Conservation (phyloP, 2,329 filamentous ascomycete genomes). For the Macrophomina phaseolina region DNA sequence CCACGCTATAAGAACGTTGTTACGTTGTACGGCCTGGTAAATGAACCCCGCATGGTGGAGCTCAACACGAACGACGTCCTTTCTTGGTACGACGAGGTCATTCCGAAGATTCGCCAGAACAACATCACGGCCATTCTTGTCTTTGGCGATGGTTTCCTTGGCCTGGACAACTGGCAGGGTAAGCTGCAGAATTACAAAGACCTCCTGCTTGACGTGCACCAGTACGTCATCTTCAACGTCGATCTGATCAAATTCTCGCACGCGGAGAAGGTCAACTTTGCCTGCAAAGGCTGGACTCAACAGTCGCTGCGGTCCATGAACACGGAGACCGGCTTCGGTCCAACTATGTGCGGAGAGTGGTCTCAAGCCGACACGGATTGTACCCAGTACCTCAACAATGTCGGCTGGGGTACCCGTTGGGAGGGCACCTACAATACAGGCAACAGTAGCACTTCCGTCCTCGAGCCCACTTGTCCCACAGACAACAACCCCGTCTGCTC, state of each 20-base stretch:
- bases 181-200: constrained; percentile 73
- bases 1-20: constrained; percentile 90
- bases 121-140: constrained; percentile 75
- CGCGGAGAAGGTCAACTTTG: constrained; percentile 81
- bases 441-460: constrained; percentile 64
- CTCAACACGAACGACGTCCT: constrained; percentile 72
- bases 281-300: constrained; percentile 83
- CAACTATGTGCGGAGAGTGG: constrained; percentile 96
- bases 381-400: constrained; percentile 83
- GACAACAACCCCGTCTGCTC: constrained; percentile 66
- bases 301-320: constrained; percentile 77
- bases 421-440: constrained; percentile 81
- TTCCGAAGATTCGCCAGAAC: constrained; percentile 74
- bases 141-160: constrained; percentile 95
- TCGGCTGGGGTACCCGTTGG: constrained; percentile 88
- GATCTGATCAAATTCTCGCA: constrained; percentile 84
- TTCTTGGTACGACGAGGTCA: constrained; percentile 78
- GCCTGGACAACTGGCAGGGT: constrained; percentile 88
- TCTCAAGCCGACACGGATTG: constrained; percentile 98
- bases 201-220: constrained; percentile 92
- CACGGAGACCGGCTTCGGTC: constrained; percentile 80
- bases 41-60: constrained; percentile 84
- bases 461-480: constrained; percentile 76
- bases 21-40: constrained; percentile 90
- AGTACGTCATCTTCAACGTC: constrained; percentile 97